Conservation (phyloP, 345 rosid genomes). For the Salix udensis region DNA sequence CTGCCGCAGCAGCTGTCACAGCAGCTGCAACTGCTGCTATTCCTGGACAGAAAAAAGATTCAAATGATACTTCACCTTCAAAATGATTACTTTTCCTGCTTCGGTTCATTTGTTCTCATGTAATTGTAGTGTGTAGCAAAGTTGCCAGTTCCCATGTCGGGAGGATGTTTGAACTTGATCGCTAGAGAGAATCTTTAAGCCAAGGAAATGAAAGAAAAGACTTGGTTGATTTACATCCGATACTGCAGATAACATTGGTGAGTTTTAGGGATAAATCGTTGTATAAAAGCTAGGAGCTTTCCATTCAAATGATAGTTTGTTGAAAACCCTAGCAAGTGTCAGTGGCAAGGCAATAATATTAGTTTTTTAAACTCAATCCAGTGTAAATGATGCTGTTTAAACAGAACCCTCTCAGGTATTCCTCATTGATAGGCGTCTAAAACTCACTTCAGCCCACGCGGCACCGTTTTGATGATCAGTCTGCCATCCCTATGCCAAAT, state of each 20-base stretch:
- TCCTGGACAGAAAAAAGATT: conserved; percentile 53
- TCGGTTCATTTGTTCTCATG: background rate
- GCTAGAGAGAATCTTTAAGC: background rate
- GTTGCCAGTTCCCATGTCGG: background rate
- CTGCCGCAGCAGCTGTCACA: conserved; percentile 76
- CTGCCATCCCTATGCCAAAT: background rate
- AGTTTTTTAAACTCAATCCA: too few species aligned
- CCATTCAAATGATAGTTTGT: too few species aligned
- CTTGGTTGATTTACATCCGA: background rate
- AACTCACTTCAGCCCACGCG: background rate
- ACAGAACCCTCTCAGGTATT: background rate
- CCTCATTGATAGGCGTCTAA: too few species aligned
- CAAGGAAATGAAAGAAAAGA: conserved; percentile 11
- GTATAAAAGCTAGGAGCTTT: background rate
- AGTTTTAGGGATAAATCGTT: background rate
- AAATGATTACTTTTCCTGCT: conserved; percentile 18
- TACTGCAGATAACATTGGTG: background rate
- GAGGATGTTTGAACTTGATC: background rate
- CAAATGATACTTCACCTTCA: conserved; percentile 40
- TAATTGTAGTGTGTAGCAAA: conserved; percentile 5
- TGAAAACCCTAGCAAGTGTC: background rate
- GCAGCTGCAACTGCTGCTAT: conserved; percentile 74
- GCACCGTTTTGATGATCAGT: background rate
- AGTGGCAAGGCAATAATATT: background rate
- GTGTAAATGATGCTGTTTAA: background rate